Percentiles rank a stretch among this genome's conserved stretches.
phyloP scores from a whole-genome alignment of 768 basidiomycete species.

The Tephrocybe sp. region DNA sequence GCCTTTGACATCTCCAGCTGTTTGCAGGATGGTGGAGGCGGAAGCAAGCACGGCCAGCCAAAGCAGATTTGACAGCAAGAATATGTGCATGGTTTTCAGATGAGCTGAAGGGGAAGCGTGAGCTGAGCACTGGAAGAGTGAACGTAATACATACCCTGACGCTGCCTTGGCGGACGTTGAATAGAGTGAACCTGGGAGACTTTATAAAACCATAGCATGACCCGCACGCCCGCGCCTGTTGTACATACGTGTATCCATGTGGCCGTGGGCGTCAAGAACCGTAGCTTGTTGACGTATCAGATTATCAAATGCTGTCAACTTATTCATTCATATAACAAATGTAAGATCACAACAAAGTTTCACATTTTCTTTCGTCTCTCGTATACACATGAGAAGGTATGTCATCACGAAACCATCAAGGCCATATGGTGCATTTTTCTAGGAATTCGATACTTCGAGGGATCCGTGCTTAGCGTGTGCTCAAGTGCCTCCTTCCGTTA shows the following conservation, averaged over 20 bases:
- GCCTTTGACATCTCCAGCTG: neutral
- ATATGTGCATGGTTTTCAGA: constrained; percentile 7
- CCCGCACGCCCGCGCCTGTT: neutral
- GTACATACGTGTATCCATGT: neutral
- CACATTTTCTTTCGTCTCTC: no score
- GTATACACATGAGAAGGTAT: no score
- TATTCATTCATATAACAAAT: neutral
- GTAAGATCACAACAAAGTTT: no score
- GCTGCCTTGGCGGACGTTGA: constrained; percentile 6
- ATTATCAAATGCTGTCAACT: neutral
- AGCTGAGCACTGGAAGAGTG: neutral
- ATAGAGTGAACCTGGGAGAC: neutral
- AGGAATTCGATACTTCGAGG: no score
- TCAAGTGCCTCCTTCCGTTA: no score
- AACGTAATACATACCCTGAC: constrained; percentile 3
- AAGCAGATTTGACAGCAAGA: constrained; percentile 10
- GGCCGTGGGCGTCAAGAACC: constrained; percentile 3
- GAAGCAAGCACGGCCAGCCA: constrained; percentile 10
- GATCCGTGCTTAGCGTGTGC: no score
- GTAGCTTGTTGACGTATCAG: constrained; percentile 2
- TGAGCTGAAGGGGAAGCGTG: neutral
- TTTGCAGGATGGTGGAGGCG: constrained; percentile 1
- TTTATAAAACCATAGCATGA: constrained; percentile 14
- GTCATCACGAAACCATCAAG: no score
- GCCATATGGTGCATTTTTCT: no score